Evolutionary conservation across 345 rosid species (phyloP).

Genomic region (Corchorus capsularis): DNA sequence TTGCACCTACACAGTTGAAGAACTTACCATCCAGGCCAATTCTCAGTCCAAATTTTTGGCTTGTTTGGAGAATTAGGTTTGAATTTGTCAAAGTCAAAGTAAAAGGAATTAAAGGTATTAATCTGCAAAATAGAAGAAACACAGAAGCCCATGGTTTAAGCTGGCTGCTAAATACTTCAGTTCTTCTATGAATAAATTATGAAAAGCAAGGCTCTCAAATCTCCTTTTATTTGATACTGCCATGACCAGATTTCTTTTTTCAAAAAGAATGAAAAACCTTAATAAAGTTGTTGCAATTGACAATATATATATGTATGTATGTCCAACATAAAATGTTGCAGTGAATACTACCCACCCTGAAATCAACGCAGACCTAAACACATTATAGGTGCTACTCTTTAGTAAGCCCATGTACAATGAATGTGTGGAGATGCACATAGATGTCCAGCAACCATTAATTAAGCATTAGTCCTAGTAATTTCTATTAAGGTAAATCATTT

Average conservation of each 20-base stretch:
- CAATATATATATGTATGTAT: not conserved
- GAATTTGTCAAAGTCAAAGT: constrained; percentile 63
- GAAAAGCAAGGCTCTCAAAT: not conserved
- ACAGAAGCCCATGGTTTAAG: not conserved
- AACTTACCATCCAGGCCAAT: constrained; percentile 99
- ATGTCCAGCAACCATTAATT: not conserved
- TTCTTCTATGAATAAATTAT: not conserved
- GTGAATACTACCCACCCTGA: not conserved
- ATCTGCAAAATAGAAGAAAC: constrained; percentile 48
- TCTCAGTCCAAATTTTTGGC: constrained; percentile 99
- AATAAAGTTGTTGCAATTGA: not conserved
- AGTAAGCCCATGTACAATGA: not conserved
- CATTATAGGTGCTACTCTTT: not conserved
- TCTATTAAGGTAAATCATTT: not conserved
- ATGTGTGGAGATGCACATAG: not conserved
- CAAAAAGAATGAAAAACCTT: not conserved
- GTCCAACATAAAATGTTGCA: not conserved
- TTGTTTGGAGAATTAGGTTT: constrained; percentile 72
- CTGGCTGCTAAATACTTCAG: not conserved
- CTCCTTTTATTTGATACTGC: not conserved
- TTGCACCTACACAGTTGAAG: constrained; percentile 2
- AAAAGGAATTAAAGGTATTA: constrained; percentile 79
- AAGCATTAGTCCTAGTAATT: not conserved
- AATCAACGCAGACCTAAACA: not conserved
- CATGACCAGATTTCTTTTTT: not conserved